Percentiles rank a stretch among this genome's conserved stretches.
Evolutionary conservation across 495 filamentous ascomycete genomes (phyloP).

Genomic region (Penicillium herquei): DNA sequence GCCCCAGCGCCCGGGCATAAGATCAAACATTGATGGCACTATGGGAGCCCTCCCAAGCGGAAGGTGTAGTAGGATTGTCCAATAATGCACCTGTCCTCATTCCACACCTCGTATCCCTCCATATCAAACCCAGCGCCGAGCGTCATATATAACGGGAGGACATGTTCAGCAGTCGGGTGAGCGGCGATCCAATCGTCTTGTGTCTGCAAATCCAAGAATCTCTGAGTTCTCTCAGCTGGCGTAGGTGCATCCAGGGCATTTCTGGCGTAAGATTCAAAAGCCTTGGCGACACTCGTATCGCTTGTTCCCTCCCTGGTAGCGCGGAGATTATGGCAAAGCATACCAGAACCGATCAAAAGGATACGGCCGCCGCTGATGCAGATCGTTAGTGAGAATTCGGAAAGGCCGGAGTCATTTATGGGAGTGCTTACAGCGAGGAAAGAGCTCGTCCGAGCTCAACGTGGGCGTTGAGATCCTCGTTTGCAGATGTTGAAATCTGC

Average conservation of each 20-base stretch:
- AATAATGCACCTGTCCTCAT: neutral
- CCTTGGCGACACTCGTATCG: neutral
- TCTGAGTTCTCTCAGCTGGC: neutral
- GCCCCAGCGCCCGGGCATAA: too few species aligned
- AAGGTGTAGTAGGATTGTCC: neutral
- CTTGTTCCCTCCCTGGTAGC: neutral
- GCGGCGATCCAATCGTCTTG: neutral
- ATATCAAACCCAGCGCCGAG: neutral
- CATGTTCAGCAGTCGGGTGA: neutral
- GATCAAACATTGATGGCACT: too few species aligned
- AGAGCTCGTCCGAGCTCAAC: neutral
- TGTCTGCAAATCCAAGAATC: neutral
- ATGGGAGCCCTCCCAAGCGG: neutral
- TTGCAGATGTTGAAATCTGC: neutral
- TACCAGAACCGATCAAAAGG: neutral
- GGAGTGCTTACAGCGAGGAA: neutral
- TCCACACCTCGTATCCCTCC: neutral
- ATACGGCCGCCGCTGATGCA: neutral
- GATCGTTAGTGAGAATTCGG: neutral
- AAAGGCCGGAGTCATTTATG: neutral
- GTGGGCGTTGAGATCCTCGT: neutral
- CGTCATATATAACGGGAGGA: neutral
- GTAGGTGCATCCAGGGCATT: neutral
- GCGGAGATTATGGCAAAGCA: neutral
- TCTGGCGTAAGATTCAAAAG: neutral